A percentile compares a stretch with the other conserved stretches of the same genome.
Evolutionary conservation across 2,329 filamentous ascomycete species (phyloP).

Genomic region (Paraphaeosphaeria minitans): DNA sequence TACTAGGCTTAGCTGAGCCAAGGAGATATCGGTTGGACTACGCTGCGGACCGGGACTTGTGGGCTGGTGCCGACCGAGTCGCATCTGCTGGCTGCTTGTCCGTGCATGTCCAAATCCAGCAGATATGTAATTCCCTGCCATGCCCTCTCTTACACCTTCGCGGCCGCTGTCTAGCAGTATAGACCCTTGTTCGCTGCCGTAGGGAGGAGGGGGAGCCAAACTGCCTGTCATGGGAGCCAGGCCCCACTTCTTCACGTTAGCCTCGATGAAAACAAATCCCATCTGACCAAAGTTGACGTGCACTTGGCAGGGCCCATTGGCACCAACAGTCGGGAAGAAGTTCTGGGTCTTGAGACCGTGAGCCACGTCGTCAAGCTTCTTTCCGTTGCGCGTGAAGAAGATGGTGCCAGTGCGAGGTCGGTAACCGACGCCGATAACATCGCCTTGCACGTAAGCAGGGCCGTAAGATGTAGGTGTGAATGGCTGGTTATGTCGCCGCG

Average conservation of each 20-base stretch:
- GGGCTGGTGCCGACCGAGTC: conserved; percentile 68
- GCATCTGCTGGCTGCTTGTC: conserved; percentile 77
- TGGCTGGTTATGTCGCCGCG: conserved; percentile 89
- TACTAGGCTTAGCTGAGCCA: conserved; percentile 80
- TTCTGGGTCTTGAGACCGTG: conserved; percentile 94
- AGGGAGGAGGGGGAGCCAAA: conserved; percentile 91
- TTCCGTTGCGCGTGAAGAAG: conserved; percentile 98
- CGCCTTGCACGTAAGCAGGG: conserved; percentile 84
- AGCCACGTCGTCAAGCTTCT: conserved; percentile 91
- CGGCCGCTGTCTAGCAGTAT: conserved; percentile 86
- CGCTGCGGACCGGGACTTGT: conserved; percentile 87
- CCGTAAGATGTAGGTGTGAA: conserved; percentile 82
- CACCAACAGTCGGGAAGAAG: conserved; percentile 96
- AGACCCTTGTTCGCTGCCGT: conserved; percentile 95
- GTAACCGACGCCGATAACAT: conserved; percentile 95
- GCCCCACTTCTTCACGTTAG: conserved; percentile 99
- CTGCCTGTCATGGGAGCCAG: conserved; percentile 94
- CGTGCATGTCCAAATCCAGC: conserved; percentile 65
- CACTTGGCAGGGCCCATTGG: conserved; percentile 87
- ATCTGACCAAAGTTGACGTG: conserved; percentile 98
- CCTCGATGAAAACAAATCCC: conserved; percentile 98
- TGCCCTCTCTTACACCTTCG: conserved; percentile 59
- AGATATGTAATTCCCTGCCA: conserved; percentile 55
- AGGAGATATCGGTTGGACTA: conserved; percentile 93
- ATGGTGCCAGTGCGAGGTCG: conserved; percentile 90